phyloP scores from a whole-genome alignment of 2,329 filamentous ascomycete genomes.

The Dichotomopilus funicola region DNA sequence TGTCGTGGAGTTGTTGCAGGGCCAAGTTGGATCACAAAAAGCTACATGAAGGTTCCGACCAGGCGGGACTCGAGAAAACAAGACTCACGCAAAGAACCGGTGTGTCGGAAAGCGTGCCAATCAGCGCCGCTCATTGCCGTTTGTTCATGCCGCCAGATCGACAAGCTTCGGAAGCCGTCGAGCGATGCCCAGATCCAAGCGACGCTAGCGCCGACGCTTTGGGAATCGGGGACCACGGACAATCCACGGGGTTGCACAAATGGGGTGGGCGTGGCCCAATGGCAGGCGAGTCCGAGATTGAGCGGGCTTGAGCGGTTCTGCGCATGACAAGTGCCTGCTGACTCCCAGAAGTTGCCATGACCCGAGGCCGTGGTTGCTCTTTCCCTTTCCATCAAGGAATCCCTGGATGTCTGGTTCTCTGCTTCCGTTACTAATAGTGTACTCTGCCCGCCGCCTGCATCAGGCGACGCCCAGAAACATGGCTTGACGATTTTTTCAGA shows the following conservation, averaged over 20 bases:
- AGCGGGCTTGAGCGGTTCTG: neutral
- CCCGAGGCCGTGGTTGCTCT: conserved; percentile 3
- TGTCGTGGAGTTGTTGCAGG: no score
- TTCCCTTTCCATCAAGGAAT: neutral
- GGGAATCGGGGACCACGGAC: conserved; percentile 1
- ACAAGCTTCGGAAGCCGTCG: no score
- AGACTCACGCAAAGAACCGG: no score
- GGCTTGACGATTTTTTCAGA: no score
- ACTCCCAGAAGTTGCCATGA: neutral
- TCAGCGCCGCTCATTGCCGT: neutral
- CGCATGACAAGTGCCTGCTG: neutral
- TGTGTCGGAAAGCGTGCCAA: no score
- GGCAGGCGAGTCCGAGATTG: neutral
- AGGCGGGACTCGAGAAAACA: no score
- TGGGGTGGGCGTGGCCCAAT: neutral
- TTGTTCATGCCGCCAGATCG: neutral
- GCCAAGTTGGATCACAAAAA: no score
- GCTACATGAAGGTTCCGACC: no score
- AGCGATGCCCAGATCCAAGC: neutral
- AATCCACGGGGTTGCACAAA: neutral
- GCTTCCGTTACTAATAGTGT: no score
- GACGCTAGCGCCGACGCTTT: conserved; percentile 6
- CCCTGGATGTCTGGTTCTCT: no score
- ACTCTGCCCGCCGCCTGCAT: no score
- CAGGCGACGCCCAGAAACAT: no score